Evolutionary conservation across 1,139 yeast genomes (phyloP), one percentile per base, ranked within the genome.

Genomic region (Yamadazyma triangularis): DNA sequence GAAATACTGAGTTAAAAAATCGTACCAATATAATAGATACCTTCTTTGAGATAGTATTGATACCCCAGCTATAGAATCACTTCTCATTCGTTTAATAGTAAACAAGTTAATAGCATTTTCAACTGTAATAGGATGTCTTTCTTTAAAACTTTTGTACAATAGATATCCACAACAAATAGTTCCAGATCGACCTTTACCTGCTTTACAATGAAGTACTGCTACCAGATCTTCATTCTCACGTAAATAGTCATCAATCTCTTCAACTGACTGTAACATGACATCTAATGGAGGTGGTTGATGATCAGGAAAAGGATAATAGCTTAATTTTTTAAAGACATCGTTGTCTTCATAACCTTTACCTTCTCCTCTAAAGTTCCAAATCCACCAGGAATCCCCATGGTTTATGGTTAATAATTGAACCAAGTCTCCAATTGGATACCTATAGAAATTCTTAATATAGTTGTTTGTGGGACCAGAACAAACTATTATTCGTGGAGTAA

Each of bases 121-220:
- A 18, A 70, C 58, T 1, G 62, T 43, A n/a, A 42, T 21, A 4
- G 13, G 21, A 2, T 29, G 21, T 3, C 43, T 38, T 4, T 15
- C 21, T 9, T 32, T 31, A 58, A 39, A 3, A 49, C 57, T 54
- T 28, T 67, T 60, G 38, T 45, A 55, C 71, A 88, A 77, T 37
- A 89, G 53, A 47, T 78, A 83, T 0, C 89, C 86, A 44, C 88
- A 77, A 3, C 74, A 72, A 3, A 86, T 58, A 0, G 89, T 73
- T 0, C 97, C 97, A 0, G 95, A 79, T 21, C 97, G 61, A 0
- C 97, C 97, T 51, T 87, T 89, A 0, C 97, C 97, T 36, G 87
- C 88, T 47, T 84, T 80, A 50, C 97, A 91, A 50, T 91, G 97
- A 8, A 89, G 56, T 0, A 88, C 71, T 0, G 84, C 93, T 2